Percentiles rank a stretch among this genome's conserved stretches.
phyloP scores from a whole-genome alignment of 2,329 filamentous ascomycete genomes.

The Beauveria sp. region DNA sequence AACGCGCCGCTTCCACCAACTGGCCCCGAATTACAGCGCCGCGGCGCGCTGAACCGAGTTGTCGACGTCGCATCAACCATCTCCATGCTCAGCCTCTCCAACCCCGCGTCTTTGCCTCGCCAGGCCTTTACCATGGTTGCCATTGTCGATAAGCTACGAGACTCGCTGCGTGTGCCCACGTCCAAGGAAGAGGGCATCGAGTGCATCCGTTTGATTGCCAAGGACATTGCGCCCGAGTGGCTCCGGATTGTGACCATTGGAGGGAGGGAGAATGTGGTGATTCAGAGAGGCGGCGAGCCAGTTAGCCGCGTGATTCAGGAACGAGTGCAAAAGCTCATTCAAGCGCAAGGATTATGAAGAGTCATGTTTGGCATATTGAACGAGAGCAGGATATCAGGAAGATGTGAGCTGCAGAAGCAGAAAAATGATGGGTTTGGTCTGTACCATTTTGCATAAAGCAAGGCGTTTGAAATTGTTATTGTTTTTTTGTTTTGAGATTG shows the following conservation, averaged over 20 bases:
- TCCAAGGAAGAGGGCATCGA: slow-evolving; percentile 43
- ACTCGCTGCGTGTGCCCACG: slow-evolving; percentile 54
- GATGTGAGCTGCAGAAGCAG: background rate
- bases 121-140: slow-evolving; percentile 59
- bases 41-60: slow-evolving; percentile 58
- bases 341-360: slow-evolving; percentile 8
- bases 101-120: slow-evolving; percentile 40
- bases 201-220: slow-evolving; percentile 45
- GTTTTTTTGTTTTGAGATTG: background rate
- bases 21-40: slow-evolving; percentile 49
- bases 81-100: slow-evolving; percentile 55
- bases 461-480: background rate
- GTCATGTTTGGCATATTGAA: background rate
- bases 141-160: slow-evolving; percentile 57
- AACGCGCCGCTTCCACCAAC: slow-evolving; percentile 52
- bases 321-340: slow-evolving; percentile 28
- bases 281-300: slow-evolving; percentile 39
- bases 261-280: slow-evolving; percentile 49
- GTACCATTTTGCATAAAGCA: slow-evolving; percentile 5
- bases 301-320: slow-evolving; percentile 30
- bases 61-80: slow-evolving; percentile 62
- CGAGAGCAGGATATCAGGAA: background rate
- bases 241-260: slow-evolving; percentile 43
- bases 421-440: background rate
- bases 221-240: slow-evolving; percentile 51